A percentile compares a stretch with the other conserved stretches of the same genome.
phyloP scores from a whole-genome alignment of 257 asterid genomes.

The Solanum peruvianum region DNA sequence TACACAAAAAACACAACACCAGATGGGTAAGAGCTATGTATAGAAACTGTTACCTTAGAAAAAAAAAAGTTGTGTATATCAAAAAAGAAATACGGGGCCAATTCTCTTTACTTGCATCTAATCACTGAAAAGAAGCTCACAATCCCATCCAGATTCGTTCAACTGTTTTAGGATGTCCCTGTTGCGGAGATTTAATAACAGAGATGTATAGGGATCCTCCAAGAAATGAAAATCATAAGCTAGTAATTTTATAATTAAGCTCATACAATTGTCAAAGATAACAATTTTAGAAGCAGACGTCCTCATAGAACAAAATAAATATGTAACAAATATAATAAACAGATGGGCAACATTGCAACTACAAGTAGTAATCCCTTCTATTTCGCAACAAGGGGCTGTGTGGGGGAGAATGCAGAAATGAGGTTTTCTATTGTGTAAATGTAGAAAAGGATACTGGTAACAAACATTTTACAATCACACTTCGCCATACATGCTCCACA shows the following conservation, averaged over 20 bases:
- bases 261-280: background rate
- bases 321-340: background rate
- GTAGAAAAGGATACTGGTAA: constrained; percentile 76
- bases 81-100: background rate
- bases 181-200: background rate
- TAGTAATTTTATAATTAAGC: background rate
- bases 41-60: background rate
- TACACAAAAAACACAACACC: background rate
- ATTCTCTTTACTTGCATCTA: background rate
- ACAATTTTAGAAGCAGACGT: background rate
- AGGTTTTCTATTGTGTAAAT: background rate
- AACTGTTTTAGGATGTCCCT: background rate
- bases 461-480: constrained; percentile 84
- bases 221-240: background rate
- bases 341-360: background rate
- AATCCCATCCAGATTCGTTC: background rate
- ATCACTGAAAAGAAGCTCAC: background rate
- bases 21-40: background rate
- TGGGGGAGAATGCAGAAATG: background rate
- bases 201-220: background rate
- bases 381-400: background rate
- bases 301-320: background rate
- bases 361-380: background rate
- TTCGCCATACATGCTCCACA: constrained; percentile 74
- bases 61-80: background rate